phyloP scores from a whole-genome alignment of 2,329 filamentous ascomycete genomes.

The Aspergillus piperis region DNA sequence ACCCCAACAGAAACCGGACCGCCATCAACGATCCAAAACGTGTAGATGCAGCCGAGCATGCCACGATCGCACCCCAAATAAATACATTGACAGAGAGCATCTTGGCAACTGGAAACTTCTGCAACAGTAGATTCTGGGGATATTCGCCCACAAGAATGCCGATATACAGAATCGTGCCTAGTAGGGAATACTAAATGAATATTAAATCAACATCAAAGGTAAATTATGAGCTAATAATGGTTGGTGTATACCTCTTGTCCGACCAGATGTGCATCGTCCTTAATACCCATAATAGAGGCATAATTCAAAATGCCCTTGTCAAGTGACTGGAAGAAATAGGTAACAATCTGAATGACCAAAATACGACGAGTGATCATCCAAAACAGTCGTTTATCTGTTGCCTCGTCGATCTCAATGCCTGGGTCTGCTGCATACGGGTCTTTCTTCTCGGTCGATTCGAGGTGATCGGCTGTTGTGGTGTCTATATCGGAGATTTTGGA shows the following conservation, averaged over 20 bases:
- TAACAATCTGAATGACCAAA: slow-evolving; percentile 20
- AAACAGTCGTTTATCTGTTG: slow-evolving; percentile 20
- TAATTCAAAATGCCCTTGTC: slow-evolving; percentile 27
- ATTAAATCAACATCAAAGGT: not conserved
- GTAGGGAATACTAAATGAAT: slow-evolving; percentile 48
- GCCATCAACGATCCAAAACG: slow-evolving; percentile 37
- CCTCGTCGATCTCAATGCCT: slow-evolving; percentile 16
- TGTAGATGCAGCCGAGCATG: slow-evolving; percentile 47
- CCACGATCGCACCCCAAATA: slow-evolving; percentile 55
- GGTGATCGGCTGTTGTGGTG: no score
- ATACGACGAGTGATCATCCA: slow-evolving; percentile 22
- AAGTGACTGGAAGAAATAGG: slow-evolving; percentile 26
- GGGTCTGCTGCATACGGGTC: slow-evolving; percentile 1
- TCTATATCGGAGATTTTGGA: no score
- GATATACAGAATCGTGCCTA: slow-evolving; percentile 52
- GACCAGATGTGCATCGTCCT: slow-evolving; percentile 36
- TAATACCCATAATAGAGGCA: slow-evolving; percentile 29
- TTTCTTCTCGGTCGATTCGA: slow-evolving; percentile 1
- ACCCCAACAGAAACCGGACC: slow-evolving; percentile 16
- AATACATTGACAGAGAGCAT: slow-evolving; percentile 52
- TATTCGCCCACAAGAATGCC: slow-evolving; percentile 56
- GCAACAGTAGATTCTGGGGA: slow-evolving; percentile 52
- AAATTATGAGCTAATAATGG: slow-evolving; percentile 15
- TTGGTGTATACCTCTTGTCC: slow-evolving; percentile 41
- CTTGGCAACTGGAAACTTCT: slow-evolving; percentile 51